Evolutionary conservation across 2,329 filamentous ascomycete genomes (phyloP).

Genomic region (Tolypocladium tundrense): DNA sequence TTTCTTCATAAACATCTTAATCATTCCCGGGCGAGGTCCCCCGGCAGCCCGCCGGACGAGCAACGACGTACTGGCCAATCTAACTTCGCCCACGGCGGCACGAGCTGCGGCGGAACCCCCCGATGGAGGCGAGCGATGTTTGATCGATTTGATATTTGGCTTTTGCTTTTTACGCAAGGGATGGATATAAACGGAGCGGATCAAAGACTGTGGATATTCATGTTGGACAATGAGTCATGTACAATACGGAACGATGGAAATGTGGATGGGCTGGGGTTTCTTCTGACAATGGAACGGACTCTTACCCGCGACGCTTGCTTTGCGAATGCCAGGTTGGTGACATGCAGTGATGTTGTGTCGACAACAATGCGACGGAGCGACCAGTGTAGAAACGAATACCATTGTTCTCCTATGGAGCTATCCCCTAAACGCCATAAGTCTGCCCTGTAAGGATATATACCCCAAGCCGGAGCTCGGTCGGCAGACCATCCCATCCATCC

Average conservation of each 20-base stretch:
- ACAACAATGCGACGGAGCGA: too few species aligned
- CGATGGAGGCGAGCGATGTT: not conserved
- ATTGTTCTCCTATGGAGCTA: not conserved
- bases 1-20: slow-evolving; percentile 2
- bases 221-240: slow-evolving; percentile 3
- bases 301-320: not conserved
- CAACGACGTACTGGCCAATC: not conserved
- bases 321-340: not conserved
- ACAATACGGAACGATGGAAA: not conserved
- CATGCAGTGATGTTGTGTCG: not conserved
- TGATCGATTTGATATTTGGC: not conserved
- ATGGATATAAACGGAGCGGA: slow-evolving; percentile 1
- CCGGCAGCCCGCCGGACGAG: not conserved
- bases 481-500: not conserved
- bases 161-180: not conserved
- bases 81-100: not conserved
- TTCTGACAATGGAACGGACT: not conserved
- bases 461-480: not conserved
- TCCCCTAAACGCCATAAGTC: not conserved
- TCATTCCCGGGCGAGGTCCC: not conserved
- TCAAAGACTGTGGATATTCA: not conserved
- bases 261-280: not conserved
- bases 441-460: not conserved
- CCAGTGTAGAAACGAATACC: not conserved
- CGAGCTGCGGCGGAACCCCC: not conserved